Evolutionary conservation across 148 eudicot genomes (phyloP), one percentile per base, ranked within the genome.

Genomic region (Spergularia bocconei): DNA sequence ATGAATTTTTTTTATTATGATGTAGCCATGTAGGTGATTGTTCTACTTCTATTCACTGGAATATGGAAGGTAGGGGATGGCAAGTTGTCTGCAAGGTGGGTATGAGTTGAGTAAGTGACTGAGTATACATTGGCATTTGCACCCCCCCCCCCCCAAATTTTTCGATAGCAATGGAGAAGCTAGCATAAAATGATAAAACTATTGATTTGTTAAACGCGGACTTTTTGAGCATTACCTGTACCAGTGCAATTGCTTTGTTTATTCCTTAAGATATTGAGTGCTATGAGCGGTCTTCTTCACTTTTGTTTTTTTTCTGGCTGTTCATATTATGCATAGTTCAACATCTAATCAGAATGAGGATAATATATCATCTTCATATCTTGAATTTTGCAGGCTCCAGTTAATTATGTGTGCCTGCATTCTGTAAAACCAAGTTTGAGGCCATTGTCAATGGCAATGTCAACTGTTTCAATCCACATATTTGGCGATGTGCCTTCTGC

Each of bases 401-500:
- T 91, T n/a, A 93, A 93, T 82, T 93, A 79, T 59, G 85, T 93
- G 57, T 88, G 93, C 74, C 90, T 93, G 59, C 98, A 91, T 81
- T 86, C 85, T 67, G 93, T 93, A 20, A 85, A 83, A 64, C 97
- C 97, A 14, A 88, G 91, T 81, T 67, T 91, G 74, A 85, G 97
- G 71, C 98, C 98, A 44, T 82, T 91, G 67, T 86, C 98, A 55
- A 93, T 93, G 97, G 97, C 98, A 29, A 91, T 93, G 70, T 88
- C 97, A 20, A 90, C 91, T 10, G 98, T 93, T 21, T 61, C 91
- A 41, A 93, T 93, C 80, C 98, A 93, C 79, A 77, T 91, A 17
- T 86, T 93, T 72, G 98, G 98, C 13, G 98, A 93, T 67, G 97
- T 93, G 79, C 97, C 98, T 58, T 93, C 98, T 47, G 82, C 97